A percentile compares a stretch with the other conserved stretches of the same genome.
Conservation (phyloP, 306 rosid species). For the Cicer yamashitae region DNA sequence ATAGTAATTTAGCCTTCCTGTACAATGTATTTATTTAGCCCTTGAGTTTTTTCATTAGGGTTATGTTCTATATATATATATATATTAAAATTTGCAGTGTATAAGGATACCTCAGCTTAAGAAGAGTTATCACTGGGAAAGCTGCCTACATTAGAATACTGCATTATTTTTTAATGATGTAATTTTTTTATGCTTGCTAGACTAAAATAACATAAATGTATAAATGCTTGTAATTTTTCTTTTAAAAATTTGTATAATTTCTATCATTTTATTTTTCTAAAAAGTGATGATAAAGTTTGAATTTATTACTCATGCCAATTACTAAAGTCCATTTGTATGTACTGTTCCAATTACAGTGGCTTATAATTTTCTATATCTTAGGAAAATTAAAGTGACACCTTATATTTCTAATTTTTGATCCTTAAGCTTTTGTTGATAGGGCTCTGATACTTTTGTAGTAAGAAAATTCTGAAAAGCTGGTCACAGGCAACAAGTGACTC, state of each 20-base stretch:
- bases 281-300: not conserved
- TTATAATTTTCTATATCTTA: not conserved
- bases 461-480: not conserved
- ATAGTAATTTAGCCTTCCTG: slow-evolving; percentile 3
- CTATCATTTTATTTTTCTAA: not conserved
- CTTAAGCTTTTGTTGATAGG: not conserved
- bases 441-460: slow-evolving; percentile 29
- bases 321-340: not conserved
- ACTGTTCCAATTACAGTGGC: not conserved
- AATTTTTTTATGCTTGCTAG: slow-evolving; percentile 18
- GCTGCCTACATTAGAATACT: slow-evolving; percentile 20
- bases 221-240: slow-evolving; percentile 28
- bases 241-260: slow-evolving; percentile 19
- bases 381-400: not conserved
- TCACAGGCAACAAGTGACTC: too few species aligned
- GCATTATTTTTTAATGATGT: slow-evolving; percentile 15
- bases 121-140: slow-evolving; percentile 26
- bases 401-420: too few species aligned
- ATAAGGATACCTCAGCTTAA: slow-evolving; percentile 24
- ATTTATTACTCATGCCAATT: not conserved
- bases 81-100: slow-evolving; percentile 34
- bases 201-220: slow-evolving; percentile 21
- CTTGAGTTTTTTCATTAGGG: slow-evolving; percentile 54
- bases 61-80: slow-evolving; percentile 45
- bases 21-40: slow-evolving; percentile 36